phyloP scores from a whole-genome alignment of 345 rosid species.

The Microcos paniculata region DNA sequence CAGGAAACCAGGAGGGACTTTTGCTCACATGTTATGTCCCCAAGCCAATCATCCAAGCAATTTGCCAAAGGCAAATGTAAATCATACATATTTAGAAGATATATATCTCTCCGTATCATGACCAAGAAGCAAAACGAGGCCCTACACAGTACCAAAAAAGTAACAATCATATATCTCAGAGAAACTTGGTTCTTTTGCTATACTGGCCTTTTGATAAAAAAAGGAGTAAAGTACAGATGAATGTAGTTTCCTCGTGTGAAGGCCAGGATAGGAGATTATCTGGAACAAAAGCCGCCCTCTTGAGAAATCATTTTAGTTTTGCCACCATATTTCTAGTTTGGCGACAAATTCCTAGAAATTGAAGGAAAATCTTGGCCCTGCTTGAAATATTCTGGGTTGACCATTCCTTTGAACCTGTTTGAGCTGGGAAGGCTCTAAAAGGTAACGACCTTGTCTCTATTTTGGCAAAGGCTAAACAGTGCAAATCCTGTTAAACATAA shows the following conservation, averaged over 20 bases:
- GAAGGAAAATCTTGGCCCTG: not conserved
- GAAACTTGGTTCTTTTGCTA: not conserved
- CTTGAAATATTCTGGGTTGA: not conserved
- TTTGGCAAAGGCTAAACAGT: not conserved
- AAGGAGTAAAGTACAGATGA: not conserved
- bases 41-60: slow-evolving; percentile 4
- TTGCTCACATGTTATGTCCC: slow-evolving; percentile 13
- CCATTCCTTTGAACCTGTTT: not conserved
- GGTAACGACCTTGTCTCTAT: not conserved
- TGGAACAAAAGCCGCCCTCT: not conserved
- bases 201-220: not conserved
- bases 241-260: not conserved
- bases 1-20: not conserved
- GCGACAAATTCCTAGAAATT: not conserved
- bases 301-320: not conserved
- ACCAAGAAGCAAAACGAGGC: not conserved
- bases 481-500: not conserved
- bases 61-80: not conserved
- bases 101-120: not conserved
- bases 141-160: not conserved
- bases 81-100: not conserved
- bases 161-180: not conserved
- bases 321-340: not conserved
- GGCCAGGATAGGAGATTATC: not conserved
- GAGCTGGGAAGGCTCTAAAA: not conserved